These are phyloP conservation scores for Phyllosticta citriasiana DNA, from an alignment of 2,329 filamentous ascomycete species.

Conservation along the genomic window DNA sequence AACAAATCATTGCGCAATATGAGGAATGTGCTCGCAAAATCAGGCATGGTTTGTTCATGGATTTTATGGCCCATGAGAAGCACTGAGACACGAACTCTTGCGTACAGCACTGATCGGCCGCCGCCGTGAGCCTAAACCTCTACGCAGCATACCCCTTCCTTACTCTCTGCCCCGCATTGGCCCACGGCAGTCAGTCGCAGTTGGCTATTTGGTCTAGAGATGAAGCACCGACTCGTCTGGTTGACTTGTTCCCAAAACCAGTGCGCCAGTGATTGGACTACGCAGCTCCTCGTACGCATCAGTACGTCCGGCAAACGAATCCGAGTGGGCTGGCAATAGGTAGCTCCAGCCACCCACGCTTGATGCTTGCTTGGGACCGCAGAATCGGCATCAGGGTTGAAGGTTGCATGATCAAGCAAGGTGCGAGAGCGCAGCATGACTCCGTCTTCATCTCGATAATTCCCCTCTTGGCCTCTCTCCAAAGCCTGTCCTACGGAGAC, in stretches of 20 bases:
- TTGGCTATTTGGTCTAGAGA: not conserved
- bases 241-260: not conserved
- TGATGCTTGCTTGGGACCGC: not conserved
- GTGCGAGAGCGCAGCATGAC: no score
- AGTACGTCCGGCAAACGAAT: not conserved
- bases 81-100: not conserved
- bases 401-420: no score
- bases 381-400: not conserved
- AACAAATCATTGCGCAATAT: not conserved
- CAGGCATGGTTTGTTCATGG: no score
- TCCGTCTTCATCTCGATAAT: no score
- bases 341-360: not conserved
- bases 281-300: not conserved
- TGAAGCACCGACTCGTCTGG: not conserved
- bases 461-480: no score
- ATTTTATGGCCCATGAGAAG: not conserved
- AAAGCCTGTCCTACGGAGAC: no score
- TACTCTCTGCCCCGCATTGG: not conserved
- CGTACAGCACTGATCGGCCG: not conserved
- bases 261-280: not conserved
- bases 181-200: not conserved
- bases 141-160: not conserved
- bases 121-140: not conserved
- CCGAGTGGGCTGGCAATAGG: not conserved
- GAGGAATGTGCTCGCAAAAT: not conserved